Evolutionary conservation across 2,329 filamentous ascomycete genomes (phyloP).

Genomic region (Akanthomyces lecanii): DNA sequence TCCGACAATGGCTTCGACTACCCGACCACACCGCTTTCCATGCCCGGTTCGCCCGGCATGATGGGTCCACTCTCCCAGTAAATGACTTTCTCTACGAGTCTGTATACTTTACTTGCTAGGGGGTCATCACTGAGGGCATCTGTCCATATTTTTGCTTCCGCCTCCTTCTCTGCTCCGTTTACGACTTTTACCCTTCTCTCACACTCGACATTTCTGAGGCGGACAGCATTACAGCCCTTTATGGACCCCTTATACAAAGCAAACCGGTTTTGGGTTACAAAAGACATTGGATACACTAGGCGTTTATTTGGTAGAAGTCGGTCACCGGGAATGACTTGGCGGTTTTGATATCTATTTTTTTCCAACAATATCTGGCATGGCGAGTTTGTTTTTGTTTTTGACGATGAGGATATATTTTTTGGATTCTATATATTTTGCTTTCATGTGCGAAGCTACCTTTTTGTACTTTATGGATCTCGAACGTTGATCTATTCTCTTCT

Average conservation of each 20-base stretch:
- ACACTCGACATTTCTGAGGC: conserved; percentile 2
- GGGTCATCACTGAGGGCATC: not conserved
- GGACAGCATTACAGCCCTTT: not conserved
- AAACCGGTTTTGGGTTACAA: conserved; percentile 6
- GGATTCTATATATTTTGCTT: conserved; percentile 2
- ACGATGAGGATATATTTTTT: conserved; percentile 8
- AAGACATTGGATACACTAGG: conserved; percentile 15
- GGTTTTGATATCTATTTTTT: conserved; percentile 15
- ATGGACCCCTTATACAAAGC: not conserved
- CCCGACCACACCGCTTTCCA: conserved; percentile 68
- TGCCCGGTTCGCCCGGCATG: conserved; percentile 63
- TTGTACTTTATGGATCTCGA: conserved; percentile 2
- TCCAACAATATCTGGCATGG: conserved; percentile 11
- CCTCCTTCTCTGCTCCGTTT: not conserved
- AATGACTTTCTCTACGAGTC: conserved; percentile 25
- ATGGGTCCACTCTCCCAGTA: conserved; percentile 29
- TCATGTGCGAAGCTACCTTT: not conserved
- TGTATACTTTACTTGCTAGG: conserved; percentile 3
- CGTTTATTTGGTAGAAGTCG: conserved; percentile 13
- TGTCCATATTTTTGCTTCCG: conserved; percentile 12
- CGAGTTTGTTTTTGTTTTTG: not conserved
- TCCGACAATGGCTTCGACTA: conserved; percentile 61
- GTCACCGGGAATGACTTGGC: conserved; percentile 1
- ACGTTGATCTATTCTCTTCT: not conserved
- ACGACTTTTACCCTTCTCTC: not conserved